A percentile compares a stretch with the other conserved stretches of the same genome.
Evolutionary conservation across 116 monocot species (phyloP).

Genomic region (Posidonia oceanica): DNA sequence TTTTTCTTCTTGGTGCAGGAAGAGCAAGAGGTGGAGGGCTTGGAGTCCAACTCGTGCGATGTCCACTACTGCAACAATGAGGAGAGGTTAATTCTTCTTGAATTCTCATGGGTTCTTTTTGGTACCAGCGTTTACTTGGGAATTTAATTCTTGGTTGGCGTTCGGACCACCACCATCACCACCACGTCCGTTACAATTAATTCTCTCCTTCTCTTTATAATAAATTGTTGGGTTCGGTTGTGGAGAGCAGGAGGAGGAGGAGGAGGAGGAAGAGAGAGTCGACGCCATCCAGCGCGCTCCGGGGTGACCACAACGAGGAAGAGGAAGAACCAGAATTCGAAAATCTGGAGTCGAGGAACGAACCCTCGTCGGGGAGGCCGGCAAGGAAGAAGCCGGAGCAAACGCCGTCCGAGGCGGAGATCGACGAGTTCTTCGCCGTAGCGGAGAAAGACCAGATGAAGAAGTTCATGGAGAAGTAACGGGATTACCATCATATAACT

Average conservation of each 20-base stretch:
- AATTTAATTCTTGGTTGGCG: background rate
- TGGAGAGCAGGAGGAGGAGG: background rate
- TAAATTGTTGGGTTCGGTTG: background rate
- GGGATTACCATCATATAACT: background rate
- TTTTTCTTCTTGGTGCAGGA: background rate
- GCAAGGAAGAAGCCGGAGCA: background rate
- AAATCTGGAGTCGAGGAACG: background rate
- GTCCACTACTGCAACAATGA: background rate
- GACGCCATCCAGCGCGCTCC: background rate
- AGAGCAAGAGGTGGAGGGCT: background rate
- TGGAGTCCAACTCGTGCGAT: background rate
- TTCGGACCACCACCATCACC: background rate
- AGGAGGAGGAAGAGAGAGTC: too few species aligned
- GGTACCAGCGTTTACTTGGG: background rate
- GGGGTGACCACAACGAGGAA: background rate
- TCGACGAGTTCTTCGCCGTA: constrained; percentile 34
- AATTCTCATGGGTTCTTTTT: background rate
- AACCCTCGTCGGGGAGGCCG: background rate
- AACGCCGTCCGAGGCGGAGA: constrained; percentile 20
- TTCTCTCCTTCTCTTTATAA: background rate
- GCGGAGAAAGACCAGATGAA: constrained; percentile 15
- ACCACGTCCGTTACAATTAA: background rate
- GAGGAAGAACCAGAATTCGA: background rate
- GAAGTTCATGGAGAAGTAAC: constrained; percentile 28
- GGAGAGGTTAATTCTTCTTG: background rate